Percentiles rank a stretch among this genome's conserved stretches.
Evolutionary conservation across 139 green algal genomes (phyloP).

Genomic region (Dunaliella sp.): DNA sequence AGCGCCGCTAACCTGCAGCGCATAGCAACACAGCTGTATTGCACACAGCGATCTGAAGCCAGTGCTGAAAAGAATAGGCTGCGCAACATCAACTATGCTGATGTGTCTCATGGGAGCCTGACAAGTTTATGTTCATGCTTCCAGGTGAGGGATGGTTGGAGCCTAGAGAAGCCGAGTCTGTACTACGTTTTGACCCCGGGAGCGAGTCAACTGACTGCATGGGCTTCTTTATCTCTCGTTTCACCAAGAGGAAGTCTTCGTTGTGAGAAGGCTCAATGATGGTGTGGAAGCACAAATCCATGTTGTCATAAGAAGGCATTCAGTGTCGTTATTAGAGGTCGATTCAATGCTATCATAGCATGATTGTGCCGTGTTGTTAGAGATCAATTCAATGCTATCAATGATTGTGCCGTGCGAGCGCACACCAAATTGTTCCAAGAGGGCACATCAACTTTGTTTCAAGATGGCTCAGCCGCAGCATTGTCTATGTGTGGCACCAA

Average conservation of each 20-base stretch:
- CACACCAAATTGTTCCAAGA: no score
- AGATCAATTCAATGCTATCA: no score
- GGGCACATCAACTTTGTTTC: no score
- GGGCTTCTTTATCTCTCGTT: constrained; percentile 89
- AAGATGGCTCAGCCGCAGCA: no score
- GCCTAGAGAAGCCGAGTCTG: constrained; percentile 50
- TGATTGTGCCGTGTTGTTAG: neutral
- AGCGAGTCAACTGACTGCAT: constrained; percentile 67
- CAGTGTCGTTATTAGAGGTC: no score
- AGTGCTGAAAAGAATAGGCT: neutral
- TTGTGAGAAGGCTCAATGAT: neutral
- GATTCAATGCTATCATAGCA: neutral
- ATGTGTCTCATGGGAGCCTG: neutral
- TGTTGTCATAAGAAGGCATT: neutral
- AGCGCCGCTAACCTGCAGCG: no score
- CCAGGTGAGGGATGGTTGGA: constrained; percentile 52
- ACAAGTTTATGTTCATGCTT: no score
- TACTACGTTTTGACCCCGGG: constrained; percentile 79
- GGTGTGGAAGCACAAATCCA: no score
- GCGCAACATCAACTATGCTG: neutral
- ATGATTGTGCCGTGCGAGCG: no score
- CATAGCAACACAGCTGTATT: no score
- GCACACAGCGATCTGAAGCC: neutral
- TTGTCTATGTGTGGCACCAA: no score
- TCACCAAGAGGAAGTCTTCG: constrained; percentile 46